Percentiles rank a stretch among this genome's conserved stretches.
phyloP scores from a whole-genome alignment of 2,329 filamentous ascomycete genomes.

The Fusarium redolens region DNA sequence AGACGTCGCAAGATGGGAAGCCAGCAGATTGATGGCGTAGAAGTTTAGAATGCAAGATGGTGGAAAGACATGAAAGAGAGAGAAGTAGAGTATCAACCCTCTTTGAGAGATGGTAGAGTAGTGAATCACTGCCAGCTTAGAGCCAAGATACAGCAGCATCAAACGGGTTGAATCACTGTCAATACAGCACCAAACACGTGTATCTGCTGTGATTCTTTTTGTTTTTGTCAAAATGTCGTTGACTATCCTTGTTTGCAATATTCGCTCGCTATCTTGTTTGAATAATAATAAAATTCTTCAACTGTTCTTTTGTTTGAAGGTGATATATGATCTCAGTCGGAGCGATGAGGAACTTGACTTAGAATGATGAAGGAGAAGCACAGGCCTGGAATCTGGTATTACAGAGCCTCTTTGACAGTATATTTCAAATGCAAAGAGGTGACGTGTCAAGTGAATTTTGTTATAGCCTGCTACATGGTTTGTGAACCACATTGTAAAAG shows the following conservation, averaged over 20 bases:
- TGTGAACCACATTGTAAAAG: no score
- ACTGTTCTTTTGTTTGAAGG: not conserved
- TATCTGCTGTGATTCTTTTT: rapidly evolving
- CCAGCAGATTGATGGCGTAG: not conserved
- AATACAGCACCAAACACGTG: rapidly evolving
- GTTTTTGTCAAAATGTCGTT: rapidly evolving
- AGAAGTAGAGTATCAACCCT: no score
- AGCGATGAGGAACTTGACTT: not conserved
- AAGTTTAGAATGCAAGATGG: not conserved
- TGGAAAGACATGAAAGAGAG: no score
- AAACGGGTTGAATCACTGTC: not conserved
- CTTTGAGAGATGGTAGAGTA: not conserved
- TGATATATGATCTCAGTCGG: not conserved
- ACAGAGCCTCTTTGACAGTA: no score
- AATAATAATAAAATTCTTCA: rapidly evolving
- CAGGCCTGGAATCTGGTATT: no score
- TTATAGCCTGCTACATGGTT: no score
- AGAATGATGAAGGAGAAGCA: not conserved
- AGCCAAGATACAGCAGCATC: no score
- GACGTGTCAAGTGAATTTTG: no score
- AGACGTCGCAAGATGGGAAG: not conserved
- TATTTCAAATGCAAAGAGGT: no score
- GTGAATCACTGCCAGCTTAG: not conserved
- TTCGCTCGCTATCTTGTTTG: not conserved
- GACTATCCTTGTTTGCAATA: rapidly evolving